phyloP scores from a whole-genome alignment of 768 basidiomycete genomes.

The Mycena latifolia region DNA sequence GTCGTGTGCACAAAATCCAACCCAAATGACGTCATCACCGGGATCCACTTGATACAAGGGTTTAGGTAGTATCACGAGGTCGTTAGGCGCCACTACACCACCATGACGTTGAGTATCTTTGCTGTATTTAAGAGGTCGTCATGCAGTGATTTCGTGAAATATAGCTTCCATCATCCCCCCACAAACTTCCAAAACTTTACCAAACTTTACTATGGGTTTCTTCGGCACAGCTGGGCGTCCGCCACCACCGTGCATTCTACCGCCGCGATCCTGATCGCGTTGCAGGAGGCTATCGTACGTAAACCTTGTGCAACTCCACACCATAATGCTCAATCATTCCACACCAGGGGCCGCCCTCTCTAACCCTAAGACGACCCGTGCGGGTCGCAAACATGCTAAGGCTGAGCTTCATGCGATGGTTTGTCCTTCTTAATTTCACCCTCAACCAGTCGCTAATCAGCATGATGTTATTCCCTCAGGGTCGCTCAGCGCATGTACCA shows the following conservation, averaged over 20 bases:
- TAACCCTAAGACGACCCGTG: conserved; percentile 62
- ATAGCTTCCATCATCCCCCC: too few species aligned
- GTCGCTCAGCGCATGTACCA: conserved; percentile 59
- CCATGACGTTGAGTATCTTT: too few species aligned
- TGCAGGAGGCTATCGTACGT: conserved; percentile 63
- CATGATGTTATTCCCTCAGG: conserved; percentile 42
- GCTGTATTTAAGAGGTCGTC: too few species aligned
- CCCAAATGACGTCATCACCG: too few species aligned
- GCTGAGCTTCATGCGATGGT: conserved; percentile 60
- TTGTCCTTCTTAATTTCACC: conserved; percentile 30
- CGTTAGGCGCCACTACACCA: too few species aligned
- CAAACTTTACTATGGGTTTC: conserved; percentile 32
- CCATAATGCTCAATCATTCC: conserved; percentile 8
- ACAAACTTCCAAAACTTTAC: not conserved
- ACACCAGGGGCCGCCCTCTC: conserved; percentile 57
- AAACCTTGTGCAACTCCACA: not conserved
- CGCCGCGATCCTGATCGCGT: conserved; percentile 58
- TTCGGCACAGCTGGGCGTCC: conserved; percentile 32
- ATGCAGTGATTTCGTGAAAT: too few species aligned
- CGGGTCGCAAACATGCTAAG: conserved; percentile 60
- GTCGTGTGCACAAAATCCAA: too few species aligned
- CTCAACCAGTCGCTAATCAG: not conserved
- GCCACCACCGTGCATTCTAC: conserved; percentile 45
- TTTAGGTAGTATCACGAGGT: too few species aligned
- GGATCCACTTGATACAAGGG: too few species aligned